Percentiles rank a stretch among this genome's conserved stretches.
phyloP scores from a whole-genome alignment of 441 rosid genomes.

The Hura crepitans region DNA sequence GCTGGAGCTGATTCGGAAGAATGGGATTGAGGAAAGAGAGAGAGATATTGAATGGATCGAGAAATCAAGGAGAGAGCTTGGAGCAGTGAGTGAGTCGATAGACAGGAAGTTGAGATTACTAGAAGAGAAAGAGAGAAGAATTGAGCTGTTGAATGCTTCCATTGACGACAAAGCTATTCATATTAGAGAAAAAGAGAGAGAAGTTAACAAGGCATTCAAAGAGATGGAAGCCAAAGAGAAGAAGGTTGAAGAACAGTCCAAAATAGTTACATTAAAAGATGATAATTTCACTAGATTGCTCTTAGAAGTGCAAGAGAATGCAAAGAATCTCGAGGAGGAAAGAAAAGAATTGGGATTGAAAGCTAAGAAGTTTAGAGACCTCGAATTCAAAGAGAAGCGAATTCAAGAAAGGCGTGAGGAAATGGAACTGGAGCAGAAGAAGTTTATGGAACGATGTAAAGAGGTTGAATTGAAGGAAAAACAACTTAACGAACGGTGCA shows the following conservation, averaged over 20 bases:
- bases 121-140: constrained; percentile 6
- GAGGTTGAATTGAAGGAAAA: constrained; percentile 14
- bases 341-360: background rate
- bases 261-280: constrained; percentile 13
- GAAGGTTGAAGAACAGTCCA: background rate
- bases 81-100: background rate
- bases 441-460: background rate
- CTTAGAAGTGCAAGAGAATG: constrained; percentile 6
- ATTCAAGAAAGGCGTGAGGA: background rate
- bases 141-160: background rate
- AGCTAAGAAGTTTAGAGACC: constrained; percentile 5
- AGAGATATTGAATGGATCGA: background rate
- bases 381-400: constrained; percentile 13
- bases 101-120: background rate
- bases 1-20: background rate
- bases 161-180: background rate
- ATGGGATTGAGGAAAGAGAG: background rate
- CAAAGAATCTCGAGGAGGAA: constrained; percentile 7
- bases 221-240: constrained; percentile 10
- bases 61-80: background rate
- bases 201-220: background rate
- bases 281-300: background rate
- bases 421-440: background rate
- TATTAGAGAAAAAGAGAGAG: background rate
- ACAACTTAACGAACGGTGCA: background rate